Evolutionary conservation across 2,329 filamentous ascomycete genomes (phyloP).

Genomic region (Ambrosiella xylebori): DNA sequence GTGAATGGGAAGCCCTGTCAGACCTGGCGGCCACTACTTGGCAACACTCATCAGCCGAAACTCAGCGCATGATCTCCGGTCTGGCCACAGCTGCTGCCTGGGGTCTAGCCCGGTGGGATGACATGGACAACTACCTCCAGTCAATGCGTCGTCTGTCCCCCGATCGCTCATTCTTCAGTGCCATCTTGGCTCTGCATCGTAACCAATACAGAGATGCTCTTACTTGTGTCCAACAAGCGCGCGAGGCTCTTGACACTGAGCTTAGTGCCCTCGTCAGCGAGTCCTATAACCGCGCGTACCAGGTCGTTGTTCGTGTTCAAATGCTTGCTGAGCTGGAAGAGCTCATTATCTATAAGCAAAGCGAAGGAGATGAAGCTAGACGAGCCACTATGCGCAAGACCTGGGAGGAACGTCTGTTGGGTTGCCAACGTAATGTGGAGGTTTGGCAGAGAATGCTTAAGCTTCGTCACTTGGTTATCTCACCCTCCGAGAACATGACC

Average conservation of each 20-base stretch:
- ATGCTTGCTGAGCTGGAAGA: constrained; percentile 98
- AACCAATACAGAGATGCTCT: constrained; percentile 89
- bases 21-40: constrained; percentile 82
- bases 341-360: constrained; percentile 94
- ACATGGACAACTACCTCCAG: constrained; percentile 92
- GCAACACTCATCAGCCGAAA: constrained; percentile 73
- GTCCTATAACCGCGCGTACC: constrained; percentile 93
- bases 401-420: constrained; percentile 89
- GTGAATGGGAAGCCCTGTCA: constrained; percentile 91
- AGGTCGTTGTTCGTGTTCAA: constrained; percentile 94
- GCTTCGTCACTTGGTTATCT: constrained; percentile 78
- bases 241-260: constrained; percentile 88
- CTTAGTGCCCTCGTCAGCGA: constrained; percentile 92
- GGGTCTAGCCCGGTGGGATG: constrained; percentile 91
- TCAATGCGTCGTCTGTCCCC: constrained; percentile 91
- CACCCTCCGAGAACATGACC: constrained; percentile 81
- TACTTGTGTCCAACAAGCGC: constrained; percentile 75
- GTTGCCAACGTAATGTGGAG: constrained; percentile 92
- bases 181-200: constrained; percentile 82
- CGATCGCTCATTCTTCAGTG: constrained; percentile 93
- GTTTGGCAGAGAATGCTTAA: constrained; percentile 98
- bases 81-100: constrained; percentile 90
- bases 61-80: constrained; percentile 79
- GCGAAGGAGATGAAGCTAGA: constrained; percentile 62
- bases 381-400: constrained; percentile 81